Percentiles rank a stretch among this genome's conserved stretches.
Evolutionary conservation across 148 eudicot genomes (phyloP).

Genomic region (Cornus kousa): DNA sequence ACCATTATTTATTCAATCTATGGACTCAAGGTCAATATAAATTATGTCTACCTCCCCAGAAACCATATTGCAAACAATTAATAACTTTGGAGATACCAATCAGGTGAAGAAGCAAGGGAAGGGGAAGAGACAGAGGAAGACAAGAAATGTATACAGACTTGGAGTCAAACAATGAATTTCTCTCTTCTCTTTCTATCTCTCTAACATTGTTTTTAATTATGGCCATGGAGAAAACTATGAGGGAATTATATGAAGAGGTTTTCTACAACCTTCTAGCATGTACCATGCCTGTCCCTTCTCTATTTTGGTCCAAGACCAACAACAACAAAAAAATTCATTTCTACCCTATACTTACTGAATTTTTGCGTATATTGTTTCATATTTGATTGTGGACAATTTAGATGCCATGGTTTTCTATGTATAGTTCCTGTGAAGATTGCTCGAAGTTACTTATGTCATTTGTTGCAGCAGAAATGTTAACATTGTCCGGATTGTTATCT

Average conservation of each 20-base stretch:
- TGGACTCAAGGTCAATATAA: not conserved
- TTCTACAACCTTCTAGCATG: not conserved
- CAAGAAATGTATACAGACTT: not conserved
- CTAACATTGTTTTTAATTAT: not conserved
- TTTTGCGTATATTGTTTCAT: not conserved
- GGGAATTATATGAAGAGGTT: not conserved
- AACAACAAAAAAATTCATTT: not conserved
- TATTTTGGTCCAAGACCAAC: not conserved
- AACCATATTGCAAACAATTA: not conserved
- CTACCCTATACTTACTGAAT: not conserved
- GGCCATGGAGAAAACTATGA: constrained; percentile 1
- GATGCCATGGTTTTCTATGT: not conserved
- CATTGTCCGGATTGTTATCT: not conserved
- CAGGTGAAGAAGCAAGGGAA: not conserved
- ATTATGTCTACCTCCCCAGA: not conserved
- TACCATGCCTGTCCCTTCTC: not conserved
- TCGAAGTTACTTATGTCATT: not conserved
- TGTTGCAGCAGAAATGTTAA: not conserved
- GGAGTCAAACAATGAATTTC: not conserved
- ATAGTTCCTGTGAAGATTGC: not conserved
- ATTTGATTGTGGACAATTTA: not conserved
- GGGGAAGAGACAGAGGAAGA: not conserved
- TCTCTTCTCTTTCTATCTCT: not conserved
- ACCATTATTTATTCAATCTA: not conserved
- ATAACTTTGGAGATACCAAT: constrained; percentile 6